These are phyloP conservation scores for Bipolaris sorokiniana DNA, from an alignment of 2,329 filamentous ascomycete species.

Conservation along the genomic window DNA sequence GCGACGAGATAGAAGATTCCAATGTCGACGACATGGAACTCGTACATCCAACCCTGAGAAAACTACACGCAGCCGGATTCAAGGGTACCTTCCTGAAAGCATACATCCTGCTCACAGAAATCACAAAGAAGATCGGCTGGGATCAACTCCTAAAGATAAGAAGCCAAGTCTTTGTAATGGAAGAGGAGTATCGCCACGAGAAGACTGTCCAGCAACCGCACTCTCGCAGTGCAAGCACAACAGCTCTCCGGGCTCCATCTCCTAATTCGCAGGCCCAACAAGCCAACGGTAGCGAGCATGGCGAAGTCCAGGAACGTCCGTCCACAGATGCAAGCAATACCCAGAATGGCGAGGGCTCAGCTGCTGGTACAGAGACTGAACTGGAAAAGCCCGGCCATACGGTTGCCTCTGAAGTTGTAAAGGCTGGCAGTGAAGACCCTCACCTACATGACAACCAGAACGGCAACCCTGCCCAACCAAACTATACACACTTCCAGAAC, in stretches of 20 bases:
- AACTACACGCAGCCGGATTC: conserved; percentile 85
- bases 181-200: conserved; percentile 95
- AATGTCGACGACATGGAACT: conserved; percentile 78
- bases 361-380: conserved; percentile 33
- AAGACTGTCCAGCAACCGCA: conserved; percentile 54
- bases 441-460: conserved; percentile 49
- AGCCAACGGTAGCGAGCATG: conserved; percentile 44
- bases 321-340: conserved; percentile 35
- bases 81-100: conserved; percentile 96
- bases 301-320: conserved; percentile 35
- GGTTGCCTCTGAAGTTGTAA: conserved; percentile 76
- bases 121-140: conserved; percentile 97
- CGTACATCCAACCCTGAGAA: conserved; percentile 84
- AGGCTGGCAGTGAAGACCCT: conserved; percentile 71
- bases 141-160: conserved; percentile 92
- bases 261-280: conserved; percentile 48
- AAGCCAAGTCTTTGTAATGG: conserved; percentile 99
- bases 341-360: conserved; percentile 39
- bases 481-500: conserved; percentile 91
- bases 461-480: conserved; percentile 59
- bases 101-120: conserved; percentile 91
- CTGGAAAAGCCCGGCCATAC: conserved; percentile 83
- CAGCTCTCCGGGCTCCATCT: conserved; percentile 73
- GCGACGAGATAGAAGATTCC: conserved; percentile 96
- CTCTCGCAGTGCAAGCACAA: conserved; percentile 78